Base-by-base conservation (phyloP, 805 yeast species). In the Hanseniaspora occidentalis region DNA sequence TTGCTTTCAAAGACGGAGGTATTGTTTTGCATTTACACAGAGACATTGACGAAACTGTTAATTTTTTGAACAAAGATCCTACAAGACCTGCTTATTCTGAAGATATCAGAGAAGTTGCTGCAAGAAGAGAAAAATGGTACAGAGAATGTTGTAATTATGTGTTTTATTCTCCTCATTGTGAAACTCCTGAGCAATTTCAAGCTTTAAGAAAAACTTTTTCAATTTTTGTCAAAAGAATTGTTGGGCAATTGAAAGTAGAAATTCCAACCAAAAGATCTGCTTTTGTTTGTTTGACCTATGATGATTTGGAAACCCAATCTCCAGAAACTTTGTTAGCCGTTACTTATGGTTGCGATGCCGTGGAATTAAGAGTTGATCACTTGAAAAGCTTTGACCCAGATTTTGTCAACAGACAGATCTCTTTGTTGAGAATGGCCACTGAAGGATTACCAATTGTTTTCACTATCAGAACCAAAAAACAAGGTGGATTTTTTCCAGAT, bases 11-110 rank as follows among this genome's bases (percentile, higher is more conserved):
- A 18, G 47, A 60, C 11, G 83, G 82, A 20, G 95, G 95, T 31
- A 70, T 83, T 47, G 97, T 92, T 10, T 66, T 92, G 41, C 96
- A 92, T 52, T 69, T 92, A 44, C 96, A 89, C 58, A 79, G 99
- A 48, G 83, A 84, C 51, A 71, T 89, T 45, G 78, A 76, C 43
- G 81, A 84, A 49, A 84, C 94, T 23, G 75, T 86, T 31, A 66
- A 69, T 8, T 85, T 84, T 58, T 70, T 92, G 48, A 70, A 77
- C 40, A 61, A 66, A 43, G 99, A 92, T 60, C 75, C 82, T 37
- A 69, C 86, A 0, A 73, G 99, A 56, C 99, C 99, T 13, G 83
- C 95, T 1, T 88, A 79, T 51, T 69, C 70, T 10, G 84, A 77
- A 49, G 96, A 86, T 52, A 78, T 86, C 50, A 68, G 69, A 47